Evolutionary conservation across 1,284 basidiomycete species (phyloP).

Genomic region (Sporisorium graminicola): DNA sequence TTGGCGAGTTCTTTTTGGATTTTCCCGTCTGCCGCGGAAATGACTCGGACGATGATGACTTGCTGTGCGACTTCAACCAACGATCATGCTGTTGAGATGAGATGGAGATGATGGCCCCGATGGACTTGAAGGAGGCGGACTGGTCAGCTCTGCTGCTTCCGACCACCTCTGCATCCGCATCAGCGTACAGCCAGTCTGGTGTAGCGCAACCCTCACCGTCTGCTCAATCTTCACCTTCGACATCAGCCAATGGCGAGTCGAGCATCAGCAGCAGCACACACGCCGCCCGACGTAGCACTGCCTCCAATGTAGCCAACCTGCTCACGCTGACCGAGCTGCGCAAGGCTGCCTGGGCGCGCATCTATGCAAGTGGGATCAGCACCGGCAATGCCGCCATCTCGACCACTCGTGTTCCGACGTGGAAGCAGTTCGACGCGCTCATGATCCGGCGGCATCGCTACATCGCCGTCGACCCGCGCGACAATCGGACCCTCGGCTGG

Average conservation of each 20-base stretch:
- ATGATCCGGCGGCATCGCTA: conserved; percentile 44
- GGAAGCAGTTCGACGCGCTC: conserved; percentile 45
- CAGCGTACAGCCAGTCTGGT: background rate
- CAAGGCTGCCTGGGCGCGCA: conserved; percentile 46
- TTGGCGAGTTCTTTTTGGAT: background rate
- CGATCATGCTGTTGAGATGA: background rate
- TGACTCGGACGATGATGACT: background rate
- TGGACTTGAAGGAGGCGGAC: conserved; percentile 3
- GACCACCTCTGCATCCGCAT: background rate
- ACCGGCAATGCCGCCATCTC: conserved; percentile 43
- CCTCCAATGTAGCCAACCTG: conserved; percentile 16
- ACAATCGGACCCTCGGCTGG: conserved; percentile 47
- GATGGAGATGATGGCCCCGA: too few relatives aligned
- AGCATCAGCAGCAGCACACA: background rate
- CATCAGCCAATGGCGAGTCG: background rate
- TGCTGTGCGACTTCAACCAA: background rate
- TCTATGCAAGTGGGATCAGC: conserved; percentile 32
- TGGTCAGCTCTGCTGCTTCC: conserved; percentile 14
- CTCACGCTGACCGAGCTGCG: conserved; percentile 46
- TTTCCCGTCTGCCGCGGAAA: conserved; percentile 1
- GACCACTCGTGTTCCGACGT: conserved; percentile 22
- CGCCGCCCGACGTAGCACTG: background rate
- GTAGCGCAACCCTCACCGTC: background rate
- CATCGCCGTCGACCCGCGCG: conserved; percentile 37
- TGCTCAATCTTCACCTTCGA: conserved; percentile 1